Conservation (phyloP, 1,284 basidiomycete genomes). For the Malassezia arunalokei region DNA sequence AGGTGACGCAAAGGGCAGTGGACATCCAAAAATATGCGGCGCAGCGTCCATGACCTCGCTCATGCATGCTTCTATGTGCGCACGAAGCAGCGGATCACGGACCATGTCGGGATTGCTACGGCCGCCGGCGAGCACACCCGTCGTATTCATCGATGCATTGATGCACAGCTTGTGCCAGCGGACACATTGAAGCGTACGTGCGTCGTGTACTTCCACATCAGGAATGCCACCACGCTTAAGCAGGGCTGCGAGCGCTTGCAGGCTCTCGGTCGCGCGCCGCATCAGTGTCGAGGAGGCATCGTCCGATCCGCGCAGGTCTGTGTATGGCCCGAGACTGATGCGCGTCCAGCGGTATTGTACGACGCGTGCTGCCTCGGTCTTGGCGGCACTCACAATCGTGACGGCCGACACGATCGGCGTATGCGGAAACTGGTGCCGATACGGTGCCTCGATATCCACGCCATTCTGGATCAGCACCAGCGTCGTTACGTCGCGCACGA, state of each 20-base stretch:
- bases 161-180: conserved; percentile 50
- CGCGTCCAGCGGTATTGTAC: conserved; percentile 49
- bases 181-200: conserved; percentile 47
- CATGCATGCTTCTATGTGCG: conserved; percentile 47
- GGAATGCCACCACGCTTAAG: conserved; percentile 45
- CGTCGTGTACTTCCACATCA: conserved; percentile 47
- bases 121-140: conserved; percentile 48
- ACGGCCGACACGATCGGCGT: conserved; percentile 48
- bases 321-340: conserved; percentile 48
- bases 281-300: conserved; percentile 14
- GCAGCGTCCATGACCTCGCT: conserved; percentile 47
- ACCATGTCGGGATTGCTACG: conserved; percentile 47
- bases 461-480: conserved; percentile 50
- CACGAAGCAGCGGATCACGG: conserved; percentile 42
- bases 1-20: conserved; percentile 46
- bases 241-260: conserved; percentile 33
- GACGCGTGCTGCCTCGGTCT: conserved; percentile 45
- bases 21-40: conserved; percentile 42
- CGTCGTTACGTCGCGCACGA: conserved; percentile 30
- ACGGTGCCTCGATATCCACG: conserved; percentile 48
- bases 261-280: conserved; percentile 8
- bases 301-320: conserved; percentile 24
- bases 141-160: conserved; percentile 49
- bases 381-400: conserved; percentile 48
- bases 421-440: conserved; percentile 40